A percentile compares a stretch with the other conserved stretches of the same genome.
phyloP scores from a whole-genome alignment of 163 green algal species.

The Prototheca cutis region DNA sequence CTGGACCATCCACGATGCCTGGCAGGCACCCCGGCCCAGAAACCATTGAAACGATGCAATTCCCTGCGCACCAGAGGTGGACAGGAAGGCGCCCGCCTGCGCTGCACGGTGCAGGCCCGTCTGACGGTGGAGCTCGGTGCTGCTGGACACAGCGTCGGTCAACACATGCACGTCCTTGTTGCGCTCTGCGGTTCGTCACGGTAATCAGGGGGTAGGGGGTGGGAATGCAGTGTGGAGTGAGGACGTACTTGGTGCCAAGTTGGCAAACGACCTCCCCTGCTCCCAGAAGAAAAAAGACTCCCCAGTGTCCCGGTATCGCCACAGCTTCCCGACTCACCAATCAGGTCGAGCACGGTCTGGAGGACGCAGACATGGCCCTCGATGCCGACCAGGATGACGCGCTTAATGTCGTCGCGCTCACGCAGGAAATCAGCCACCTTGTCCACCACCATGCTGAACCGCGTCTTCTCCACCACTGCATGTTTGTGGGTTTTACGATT shows the following conservation, averaged over 20 bases:
- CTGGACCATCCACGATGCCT: too few species aligned
- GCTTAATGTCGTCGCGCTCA: conserved; percentile 5
- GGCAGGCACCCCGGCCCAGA: too few species aligned
- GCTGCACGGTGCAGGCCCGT: conserved; percentile 28
- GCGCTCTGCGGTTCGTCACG: too few species aligned
- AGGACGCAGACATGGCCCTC: conserved; percentile 87
- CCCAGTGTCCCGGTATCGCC: too few species aligned
- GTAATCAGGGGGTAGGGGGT: too few species aligned
- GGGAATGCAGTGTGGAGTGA: too few species aligned
- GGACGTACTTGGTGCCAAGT: too few species aligned
- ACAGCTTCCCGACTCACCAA: conserved; percentile 40
- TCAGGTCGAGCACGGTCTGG: conserved; percentile 72
- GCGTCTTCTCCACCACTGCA: conserved; percentile 52
- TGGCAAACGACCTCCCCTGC: too few species aligned
- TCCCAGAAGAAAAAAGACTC: too few species aligned
- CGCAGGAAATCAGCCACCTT: conserved; percentile 16
- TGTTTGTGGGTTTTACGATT: background rate
- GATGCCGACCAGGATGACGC: conserved; percentile 62
- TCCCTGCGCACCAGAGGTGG: conserved; percentile 22
- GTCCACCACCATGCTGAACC: conserved; percentile 19
- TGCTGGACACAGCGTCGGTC: conserved; percentile 61
- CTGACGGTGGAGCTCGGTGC: conserved; percentile 41
- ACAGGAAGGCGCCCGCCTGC: conserved; percentile 41
- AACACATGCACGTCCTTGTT: conserved; percentile 69
- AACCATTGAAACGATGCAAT: too few species aligned